Percentiles rank a stretch among this genome's conserved stretches.
Conservation (phyloP, 208 protist genomes). For the Vickermania spadyakhi region DNA sequence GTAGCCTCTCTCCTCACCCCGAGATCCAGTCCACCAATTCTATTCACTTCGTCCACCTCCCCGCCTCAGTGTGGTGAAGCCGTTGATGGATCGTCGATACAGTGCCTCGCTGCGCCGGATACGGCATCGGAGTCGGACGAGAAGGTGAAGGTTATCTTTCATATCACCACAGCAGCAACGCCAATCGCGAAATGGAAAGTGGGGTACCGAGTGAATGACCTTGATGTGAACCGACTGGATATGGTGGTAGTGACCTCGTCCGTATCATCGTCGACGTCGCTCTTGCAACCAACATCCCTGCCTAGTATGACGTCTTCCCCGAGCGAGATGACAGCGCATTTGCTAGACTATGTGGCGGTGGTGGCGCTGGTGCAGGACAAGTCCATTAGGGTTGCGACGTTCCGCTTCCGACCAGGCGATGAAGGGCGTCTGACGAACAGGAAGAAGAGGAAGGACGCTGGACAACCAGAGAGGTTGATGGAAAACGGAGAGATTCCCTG, state of each 20-base stretch:
- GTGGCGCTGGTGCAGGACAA: conserved; percentile 66
- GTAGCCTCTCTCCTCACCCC: conserved; percentile 27
- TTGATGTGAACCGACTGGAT: conserved; percentile 51
- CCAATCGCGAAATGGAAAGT: conserved; percentile 52
- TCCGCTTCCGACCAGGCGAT: conserved; percentile 27
- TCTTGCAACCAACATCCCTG: conserved; percentile 4
- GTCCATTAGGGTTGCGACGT: conserved; percentile 42
- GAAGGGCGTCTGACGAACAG: not conserved
- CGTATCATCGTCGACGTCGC: too few species aligned
- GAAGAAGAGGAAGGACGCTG: not conserved
- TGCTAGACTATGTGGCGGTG: conserved; percentile 37
- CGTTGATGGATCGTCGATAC: not conserved
- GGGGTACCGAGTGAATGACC: conserved; percentile 62
- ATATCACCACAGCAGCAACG: conserved; percentile 7
- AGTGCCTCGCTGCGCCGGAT: conserved; percentile 4
- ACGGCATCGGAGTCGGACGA: not conserved
- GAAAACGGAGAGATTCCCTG: not conserved
- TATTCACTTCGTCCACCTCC: too few species aligned
- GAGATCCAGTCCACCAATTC: conserved; percentile 10
- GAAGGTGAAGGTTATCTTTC: not conserved
- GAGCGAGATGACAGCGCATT: conserved; percentile 3
- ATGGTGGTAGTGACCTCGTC: conserved; percentile 22
- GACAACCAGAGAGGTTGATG: not conserved
- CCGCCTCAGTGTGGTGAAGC: too few species aligned
- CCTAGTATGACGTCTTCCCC: not conserved